Percentiles rank a stretch among this genome's conserved stretches.
Evolutionary conservation across 1,284 basidiomycete species (phyloP).

Genomic region (Ceratobasidium sp.): DNA sequence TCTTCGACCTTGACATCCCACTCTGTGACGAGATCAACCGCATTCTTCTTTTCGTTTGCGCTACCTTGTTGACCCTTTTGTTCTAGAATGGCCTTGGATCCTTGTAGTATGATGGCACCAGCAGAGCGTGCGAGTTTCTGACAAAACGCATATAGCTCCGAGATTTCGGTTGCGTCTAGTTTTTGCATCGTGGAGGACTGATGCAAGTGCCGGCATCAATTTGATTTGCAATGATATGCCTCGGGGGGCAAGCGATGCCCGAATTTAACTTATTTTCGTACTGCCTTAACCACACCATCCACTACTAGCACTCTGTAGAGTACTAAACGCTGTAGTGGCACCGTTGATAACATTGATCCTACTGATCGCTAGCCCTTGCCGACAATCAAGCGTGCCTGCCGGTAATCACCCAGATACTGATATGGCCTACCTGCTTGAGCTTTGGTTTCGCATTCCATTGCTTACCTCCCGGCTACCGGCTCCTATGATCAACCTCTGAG

Average conservation of each 20-base stretch:
- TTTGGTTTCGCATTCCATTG: neutral
- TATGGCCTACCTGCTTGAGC: neutral
- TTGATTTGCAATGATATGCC: neutral
- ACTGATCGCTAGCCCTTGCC: neutral
- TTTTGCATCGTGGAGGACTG: slow-evolving; percentile 17
- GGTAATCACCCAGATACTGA: slow-evolving; percentile 13
- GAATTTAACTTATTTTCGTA: neutral
- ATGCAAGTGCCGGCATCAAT: neutral
- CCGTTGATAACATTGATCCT: neutral
- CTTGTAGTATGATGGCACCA: slow-evolving; percentile 78
- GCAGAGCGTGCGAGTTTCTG: slow-evolving; percentile 76
- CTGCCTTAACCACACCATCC: neutral
- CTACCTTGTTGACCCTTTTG: slow-evolving; percentile 61
- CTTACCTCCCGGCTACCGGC: neutral
- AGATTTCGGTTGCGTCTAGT: slow-evolving; percentile 18
- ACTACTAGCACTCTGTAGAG: neutral
- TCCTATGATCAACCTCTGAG: neutral
- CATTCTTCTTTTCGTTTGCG: slow-evolving; percentile 89
- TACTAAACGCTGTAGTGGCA: neutral
- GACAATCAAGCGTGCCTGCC: slow-evolving; percentile 40
- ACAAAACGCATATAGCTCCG: slow-evolving; percentile 27
- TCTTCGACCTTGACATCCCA: slow-evolving; percentile 95
- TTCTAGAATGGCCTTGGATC: slow-evolving; percentile 73
- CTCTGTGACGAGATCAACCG: slow-evolving; percentile 96
- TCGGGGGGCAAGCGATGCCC: neutral